Evolutionary conservation across 2,329 filamentous ascomycete genomes (phyloP).

Genomic region (Diaporthe sp.): DNA sequence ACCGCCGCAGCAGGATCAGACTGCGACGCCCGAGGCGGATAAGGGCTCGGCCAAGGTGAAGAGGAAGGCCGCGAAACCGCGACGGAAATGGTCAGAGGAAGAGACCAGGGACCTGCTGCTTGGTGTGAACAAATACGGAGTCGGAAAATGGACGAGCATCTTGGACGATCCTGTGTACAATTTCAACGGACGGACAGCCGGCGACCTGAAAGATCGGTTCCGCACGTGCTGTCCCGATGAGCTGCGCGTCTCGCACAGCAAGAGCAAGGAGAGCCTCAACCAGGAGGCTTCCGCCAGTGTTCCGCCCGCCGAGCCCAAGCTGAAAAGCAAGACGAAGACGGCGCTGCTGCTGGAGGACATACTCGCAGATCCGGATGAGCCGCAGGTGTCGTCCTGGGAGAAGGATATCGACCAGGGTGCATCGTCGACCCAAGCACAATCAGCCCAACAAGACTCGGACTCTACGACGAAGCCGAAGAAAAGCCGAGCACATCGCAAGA

Average conservation of each 20-base stretch:
- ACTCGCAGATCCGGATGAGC: conserved; percentile 62
- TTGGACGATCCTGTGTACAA: conserved; percentile 71
- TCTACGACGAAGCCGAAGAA: conserved; percentile 54
- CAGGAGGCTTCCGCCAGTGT: conserved; percentile 36
- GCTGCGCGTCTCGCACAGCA: conserved; percentile 60
- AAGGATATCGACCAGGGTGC: conserved; percentile 32
- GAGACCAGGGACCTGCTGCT: conserved; percentile 74
- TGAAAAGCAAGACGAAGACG: conserved; percentile 59
- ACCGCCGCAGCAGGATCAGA: conserved; percentile 24
- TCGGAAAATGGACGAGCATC: conserved; percentile 76
- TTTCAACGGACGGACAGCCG: conserved; percentile 73
- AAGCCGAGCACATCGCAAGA: conserved; percentile 58
- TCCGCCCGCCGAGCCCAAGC: conserved; percentile 31
- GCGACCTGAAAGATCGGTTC: conserved; percentile 76
- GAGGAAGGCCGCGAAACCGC: conserved; percentile 68
- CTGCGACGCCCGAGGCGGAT: conserved; percentile 49
- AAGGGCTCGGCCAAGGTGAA: conserved; percentile 58
- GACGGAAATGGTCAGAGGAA: conserved; percentile 75
- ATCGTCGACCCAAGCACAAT: conserved; percentile 35
- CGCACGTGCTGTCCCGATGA: conserved; percentile 76
- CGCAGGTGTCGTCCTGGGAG: conserved; percentile 39
- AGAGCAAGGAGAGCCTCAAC: conserved; percentile 41
- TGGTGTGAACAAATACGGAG: conserved; percentile 73
- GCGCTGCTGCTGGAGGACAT: conserved; percentile 70
- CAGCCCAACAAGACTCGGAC: conserved; percentile 48